Base-by-base conservation (phyloP, 2,329 filamentous ascomycete species). In the Decorospora gaudefroyi region DNA sequence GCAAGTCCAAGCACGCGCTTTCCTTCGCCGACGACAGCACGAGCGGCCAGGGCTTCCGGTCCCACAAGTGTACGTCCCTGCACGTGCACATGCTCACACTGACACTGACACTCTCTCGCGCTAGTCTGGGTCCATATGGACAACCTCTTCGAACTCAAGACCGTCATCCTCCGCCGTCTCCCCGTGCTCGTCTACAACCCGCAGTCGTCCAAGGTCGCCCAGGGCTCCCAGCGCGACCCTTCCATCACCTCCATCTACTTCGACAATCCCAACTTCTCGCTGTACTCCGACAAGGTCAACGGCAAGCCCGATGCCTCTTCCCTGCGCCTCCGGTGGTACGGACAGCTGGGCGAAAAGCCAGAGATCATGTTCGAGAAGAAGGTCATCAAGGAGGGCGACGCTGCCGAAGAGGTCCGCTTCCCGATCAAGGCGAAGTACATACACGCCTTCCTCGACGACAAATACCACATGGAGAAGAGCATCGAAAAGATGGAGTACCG, bases 101-200 rank as follows among this genome's bases (percentile, higher is more conserved):
- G 3, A 15, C 42, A 42, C 34, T n/a, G n/a, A n/a, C n/a, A n/a
- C n/a, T n/a, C n/a, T n/a, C n/a, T n/a, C n/a, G n/a, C n/a, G n/a
- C n/a, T n/a, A 87, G 84, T 96, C 76, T 99, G 93, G 93, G 86
- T 99, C 4, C 93, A 99, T 69, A 82, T 84, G 21, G 93, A 99
- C 63, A 97, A 99, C 72, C 78, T 97, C 18, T 83, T 97, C 57
- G 93, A 99, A 74, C 90, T 97, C 68, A 96, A 97, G 79, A 97
- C 93, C 4, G 85, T 90, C 62, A 95, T 99, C 50, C 81, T 97
- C 21, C 88, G 93, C 51, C 88, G 88, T 45, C 80, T 99, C 15
- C 93, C 93, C 1, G 84, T 95, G 19, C 84, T 99, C 11, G 86
- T 99, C 15, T 99, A 96, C 73, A 96, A 93, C 67, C 86, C 93